Percentiles rank a stretch among this genome's conserved stretches.
These are phyloP conservation scores for Omphalotus olearius DNA, from an alignment of 1,284 basidiomycete species.

Conservation along the genomic window DNA sequence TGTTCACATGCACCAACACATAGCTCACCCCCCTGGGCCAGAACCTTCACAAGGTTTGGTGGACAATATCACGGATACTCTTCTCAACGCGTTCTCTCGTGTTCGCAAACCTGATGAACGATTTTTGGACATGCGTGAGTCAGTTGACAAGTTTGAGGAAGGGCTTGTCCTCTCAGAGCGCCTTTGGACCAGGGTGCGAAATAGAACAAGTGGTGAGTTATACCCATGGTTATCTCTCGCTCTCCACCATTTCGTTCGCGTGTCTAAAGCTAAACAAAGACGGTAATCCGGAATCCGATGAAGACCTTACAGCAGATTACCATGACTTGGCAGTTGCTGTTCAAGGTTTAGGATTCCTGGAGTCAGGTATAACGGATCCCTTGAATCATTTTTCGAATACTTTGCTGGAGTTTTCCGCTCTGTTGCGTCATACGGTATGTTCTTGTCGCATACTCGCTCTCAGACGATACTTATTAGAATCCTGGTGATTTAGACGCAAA, in stretches of 20 bases:
- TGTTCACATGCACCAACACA: constrained; percentile 93
- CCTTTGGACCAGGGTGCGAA: constrained; percentile 70
- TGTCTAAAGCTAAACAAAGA: constrained; percentile 77
- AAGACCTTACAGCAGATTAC: constrained; percentile 96
- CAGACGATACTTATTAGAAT: constrained; percentile 5
- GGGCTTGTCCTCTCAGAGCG: constrained; percentile 80
- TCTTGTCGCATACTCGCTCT: neutral
- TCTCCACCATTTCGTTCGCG: constrained; percentile 16
- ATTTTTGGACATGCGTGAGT: constrained; percentile 88
- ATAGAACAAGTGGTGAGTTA: constrained; percentile 82
- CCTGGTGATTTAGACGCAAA: constrained; percentile 61
- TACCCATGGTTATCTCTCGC: constrained; percentile 21
- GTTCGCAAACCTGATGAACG: constrained; percentile 96
- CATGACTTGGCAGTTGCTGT: constrained; percentile 94
- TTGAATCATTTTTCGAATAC: constrained; percentile 96
- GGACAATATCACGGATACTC: constrained; percentile 92
- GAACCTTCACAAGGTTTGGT: constrained; percentile 80
- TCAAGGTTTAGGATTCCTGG: constrained; percentile 95
- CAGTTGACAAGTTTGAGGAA: constrained; percentile 94
- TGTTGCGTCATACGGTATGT: constrained; percentile 77
- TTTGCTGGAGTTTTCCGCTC: constrained; percentile 86
- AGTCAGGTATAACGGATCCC: constrained; percentile 96
- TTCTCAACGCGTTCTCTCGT: constrained; percentile 92
- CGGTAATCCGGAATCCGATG: constrained; percentile 67
- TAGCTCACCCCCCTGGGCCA: constrained; percentile 81